These are phyloP conservation scores for Meira miltonrushii DNA, from an alignment of 1,284 basidiomycete genomes.

Conservation along the genomic window DNA sequence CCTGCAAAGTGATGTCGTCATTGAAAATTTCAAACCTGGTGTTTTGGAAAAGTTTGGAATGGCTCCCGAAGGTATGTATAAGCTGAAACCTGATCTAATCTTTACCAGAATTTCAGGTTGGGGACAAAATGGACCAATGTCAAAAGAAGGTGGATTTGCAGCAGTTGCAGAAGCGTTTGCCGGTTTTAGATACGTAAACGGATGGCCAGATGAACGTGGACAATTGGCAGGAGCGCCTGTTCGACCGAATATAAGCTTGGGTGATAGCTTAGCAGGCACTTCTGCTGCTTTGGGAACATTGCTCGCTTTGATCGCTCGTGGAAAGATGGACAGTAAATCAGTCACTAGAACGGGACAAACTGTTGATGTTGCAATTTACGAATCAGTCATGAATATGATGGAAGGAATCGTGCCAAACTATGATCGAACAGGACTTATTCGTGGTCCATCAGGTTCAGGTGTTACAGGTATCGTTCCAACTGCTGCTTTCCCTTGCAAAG, in stretches of 20 bases:
- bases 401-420: slow-evolving; percentile 11
- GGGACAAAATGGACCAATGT: slow-evolving; percentile 10
- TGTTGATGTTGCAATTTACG: slow-evolving; percentile 11
- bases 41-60: slow-evolving; percentile 9
- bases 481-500: not conserved
- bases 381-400: slow-evolving; percentile 12
- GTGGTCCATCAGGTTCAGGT: slow-evolving; percentile 9
- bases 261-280: slow-evolving; percentile 6
- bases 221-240: slow-evolving; percentile 9
- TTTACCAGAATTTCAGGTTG: slow-evolving; percentile 11
- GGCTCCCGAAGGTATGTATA: not conserved
- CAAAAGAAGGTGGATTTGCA: slow-evolving; percentile 4
- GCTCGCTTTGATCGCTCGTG: slow-evolving; percentile 7
- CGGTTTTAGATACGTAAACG: slow-evolving; percentile 12
- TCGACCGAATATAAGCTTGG: slow-evolving; percentile 6
- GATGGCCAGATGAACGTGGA: not conserved
- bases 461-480: slow-evolving; percentile 14
- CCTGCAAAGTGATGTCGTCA: slow-evolving; percentile 2
- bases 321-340: not conserved
- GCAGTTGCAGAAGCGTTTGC: slow-evolving; percentile 10
- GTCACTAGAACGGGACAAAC: slow-evolving; percentile 6
- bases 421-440: slow-evolving; percentile 3
- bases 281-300: slow-evolving; percentile 8
- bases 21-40: slow-evolving; percentile 12
- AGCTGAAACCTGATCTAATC: slow-evolving; percentile 3